Conservation (phyloP, 2,329 filamentous ascomycete genomes). For the Colletotrichum godetiae region DNA sequence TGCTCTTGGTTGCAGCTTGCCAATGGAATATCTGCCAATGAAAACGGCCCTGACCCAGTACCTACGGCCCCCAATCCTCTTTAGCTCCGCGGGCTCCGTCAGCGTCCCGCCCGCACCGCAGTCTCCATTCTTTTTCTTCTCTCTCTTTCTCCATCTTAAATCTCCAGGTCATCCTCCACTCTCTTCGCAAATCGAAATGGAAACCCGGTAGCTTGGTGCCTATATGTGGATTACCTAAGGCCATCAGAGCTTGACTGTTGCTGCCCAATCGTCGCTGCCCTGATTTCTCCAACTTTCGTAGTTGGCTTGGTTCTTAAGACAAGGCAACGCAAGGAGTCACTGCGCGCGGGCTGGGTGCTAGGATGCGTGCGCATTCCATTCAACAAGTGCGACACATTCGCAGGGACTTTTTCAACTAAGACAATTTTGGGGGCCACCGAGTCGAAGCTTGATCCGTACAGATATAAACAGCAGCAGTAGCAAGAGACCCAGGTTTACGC, state of each 20-base stretch:
- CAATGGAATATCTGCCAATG: constrained; percentile 6
- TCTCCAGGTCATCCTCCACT: constrained; percentile 2
- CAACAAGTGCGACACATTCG: neutral
- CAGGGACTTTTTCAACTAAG: neutral
- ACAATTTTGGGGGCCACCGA: neutral
- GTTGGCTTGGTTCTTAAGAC: neutral
- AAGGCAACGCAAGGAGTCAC: neutral
- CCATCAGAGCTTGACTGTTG: neutral
- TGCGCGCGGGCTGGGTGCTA: constrained; percentile 11
- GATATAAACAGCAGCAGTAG: neutral
- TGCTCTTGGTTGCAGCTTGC: neutral
- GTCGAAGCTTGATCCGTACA: neutral
- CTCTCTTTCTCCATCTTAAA: neutral
- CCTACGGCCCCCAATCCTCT: neutral
- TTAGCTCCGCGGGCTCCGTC: constrained; percentile 16
- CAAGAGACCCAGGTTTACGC: neutral
- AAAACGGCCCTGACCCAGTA: neutral
- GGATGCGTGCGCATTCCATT: constrained; percentile 16
- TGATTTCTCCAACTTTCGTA: neutral
- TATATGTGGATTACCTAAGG: neutral
- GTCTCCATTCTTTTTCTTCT: neutral
- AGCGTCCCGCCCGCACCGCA: neutral
- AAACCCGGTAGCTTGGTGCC: constrained; percentile 11
- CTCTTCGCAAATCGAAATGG: neutral
- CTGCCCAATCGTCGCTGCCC: neutral